Conservation (phyloP, 129 eudicot species). For the Chrysanthemum lavandulifolium region DNA sequence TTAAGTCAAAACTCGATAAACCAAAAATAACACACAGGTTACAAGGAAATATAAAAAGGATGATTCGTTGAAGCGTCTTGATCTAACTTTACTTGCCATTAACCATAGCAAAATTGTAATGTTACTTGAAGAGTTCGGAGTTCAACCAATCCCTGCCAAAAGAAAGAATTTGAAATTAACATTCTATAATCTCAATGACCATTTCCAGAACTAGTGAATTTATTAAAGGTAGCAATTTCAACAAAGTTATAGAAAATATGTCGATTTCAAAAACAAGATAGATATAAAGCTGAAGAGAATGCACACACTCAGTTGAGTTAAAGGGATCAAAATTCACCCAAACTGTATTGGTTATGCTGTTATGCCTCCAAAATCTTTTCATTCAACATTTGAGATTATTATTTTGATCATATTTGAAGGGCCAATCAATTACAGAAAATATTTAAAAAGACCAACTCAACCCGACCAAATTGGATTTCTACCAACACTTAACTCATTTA, state of each 20-base stretch:
- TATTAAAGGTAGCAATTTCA: not conserved
- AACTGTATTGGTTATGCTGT: not conserved
- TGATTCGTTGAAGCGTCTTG: constrained; percentile 18
- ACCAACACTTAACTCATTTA: not conserved
- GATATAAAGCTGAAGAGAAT: not conserved
- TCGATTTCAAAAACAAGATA: not conserved
- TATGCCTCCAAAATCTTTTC: not conserved
- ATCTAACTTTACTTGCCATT: constrained; percentile 25
- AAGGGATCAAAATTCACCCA: not conserved
- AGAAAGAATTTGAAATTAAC: not conserved
- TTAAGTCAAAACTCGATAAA: constrained; percentile 23
- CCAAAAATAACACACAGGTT: constrained; percentile 27
- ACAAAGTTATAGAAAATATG: not conserved
- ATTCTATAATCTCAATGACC: not conserved
- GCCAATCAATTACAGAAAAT: not conserved
- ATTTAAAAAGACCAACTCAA: not conserved
- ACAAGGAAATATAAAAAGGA: constrained; percentile 14
- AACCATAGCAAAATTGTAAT: constrained; percentile 15
- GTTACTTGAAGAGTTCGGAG: constrained; percentile 63
- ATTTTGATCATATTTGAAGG: not conserved
- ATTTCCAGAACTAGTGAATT: not conserved
- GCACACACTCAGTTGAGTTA: not conserved
- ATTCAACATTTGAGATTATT: not conserved
- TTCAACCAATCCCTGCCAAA: constrained; percentile 89
- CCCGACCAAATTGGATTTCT: not conserved